These are phyloP conservation scores for Euphorbia schlechtendalii DNA, from an alignment of 441 rosid genomes.

Conservation along the genomic window DNA sequence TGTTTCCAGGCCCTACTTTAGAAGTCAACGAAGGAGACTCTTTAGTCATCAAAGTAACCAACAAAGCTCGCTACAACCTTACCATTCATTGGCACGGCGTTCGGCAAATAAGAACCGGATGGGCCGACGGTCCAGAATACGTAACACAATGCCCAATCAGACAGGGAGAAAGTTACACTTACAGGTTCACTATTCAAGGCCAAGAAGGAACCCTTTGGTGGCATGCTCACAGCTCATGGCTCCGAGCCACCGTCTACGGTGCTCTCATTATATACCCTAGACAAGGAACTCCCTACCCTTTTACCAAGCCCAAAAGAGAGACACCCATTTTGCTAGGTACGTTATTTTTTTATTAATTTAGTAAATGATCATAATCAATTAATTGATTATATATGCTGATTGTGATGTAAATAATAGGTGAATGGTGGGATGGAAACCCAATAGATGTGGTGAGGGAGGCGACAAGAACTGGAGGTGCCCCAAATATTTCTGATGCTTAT, in stretches of 20 bases:
- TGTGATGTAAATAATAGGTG: conserved; percentile 41
- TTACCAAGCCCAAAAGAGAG: conserved; percentile 58
- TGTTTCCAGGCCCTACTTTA: conserved; percentile 77
- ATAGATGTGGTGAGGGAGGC: conserved; percentile 58
- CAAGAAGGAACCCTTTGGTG: conserved; percentile 96
- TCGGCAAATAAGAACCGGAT: conserved; percentile 61
- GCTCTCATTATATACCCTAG: conserved; percentile 69
- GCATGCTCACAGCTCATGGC: conserved; percentile 97
- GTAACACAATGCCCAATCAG: conserved; percentile 88
- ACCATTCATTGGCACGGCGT: conserved; percentile 97
- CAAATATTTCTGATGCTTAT: no score
- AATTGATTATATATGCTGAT: no score
- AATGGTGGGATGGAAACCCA: conserved; percentile 93
- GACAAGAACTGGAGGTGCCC: conserved; percentile 57
- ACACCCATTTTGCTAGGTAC: conserved; percentile 63
- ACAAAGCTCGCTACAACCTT: conserved; percentile 59
- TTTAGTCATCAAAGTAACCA: conserved; percentile 57
- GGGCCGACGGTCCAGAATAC: conserved; percentile 93
- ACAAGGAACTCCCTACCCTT: conserved; percentile 62
- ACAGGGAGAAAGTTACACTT: conserved; percentile 69
- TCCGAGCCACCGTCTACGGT: conserved; percentile 91
- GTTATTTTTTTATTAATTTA: neutral
- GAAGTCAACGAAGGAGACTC: conserved; percentile 67
- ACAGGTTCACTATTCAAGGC: conserved; percentile 67
- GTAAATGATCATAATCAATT: no score